Evolutionary conservation across 768 basidiomycete species (phyloP).

Genomic region (Agaricus blazei): DNA sequence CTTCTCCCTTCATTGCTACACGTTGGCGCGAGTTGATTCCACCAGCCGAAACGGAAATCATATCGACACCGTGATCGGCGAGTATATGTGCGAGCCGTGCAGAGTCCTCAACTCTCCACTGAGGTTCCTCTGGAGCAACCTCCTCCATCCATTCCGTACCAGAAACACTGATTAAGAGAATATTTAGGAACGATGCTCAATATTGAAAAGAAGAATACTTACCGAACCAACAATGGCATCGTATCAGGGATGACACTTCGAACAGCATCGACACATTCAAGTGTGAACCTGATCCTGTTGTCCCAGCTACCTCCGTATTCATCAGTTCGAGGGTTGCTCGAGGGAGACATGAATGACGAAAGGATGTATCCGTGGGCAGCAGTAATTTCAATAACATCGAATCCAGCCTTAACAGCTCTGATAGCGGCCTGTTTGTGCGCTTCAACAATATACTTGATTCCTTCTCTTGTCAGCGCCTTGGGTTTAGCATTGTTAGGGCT

Average conservation of each 20-base stretch:
- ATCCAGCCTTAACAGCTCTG: constrained; percentile 51
- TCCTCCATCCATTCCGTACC: constrained; percentile 73
- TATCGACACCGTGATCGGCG: constrained; percentile 60
- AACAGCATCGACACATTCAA: constrained; percentile 61
- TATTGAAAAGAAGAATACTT: constrained; percentile 2
- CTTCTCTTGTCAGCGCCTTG: constrained; percentile 47
- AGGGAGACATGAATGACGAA: constrained; percentile 52
- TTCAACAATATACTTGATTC: constrained; percentile 50
- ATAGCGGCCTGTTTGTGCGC: constrained; percentile 49
- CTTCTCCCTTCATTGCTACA: constrained; percentile 21
- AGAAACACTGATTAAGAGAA: constrained; percentile 38
- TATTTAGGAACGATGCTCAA: too few relatives aligned
- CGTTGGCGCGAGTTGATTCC: constrained; percentile 46
- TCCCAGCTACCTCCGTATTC: constrained; percentile 69
- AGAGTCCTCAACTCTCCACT: constrained; percentile 69
- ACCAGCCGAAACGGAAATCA: constrained; percentile 68
- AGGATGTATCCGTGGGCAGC: constrained; percentile 60
- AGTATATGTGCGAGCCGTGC: constrained; percentile 54
- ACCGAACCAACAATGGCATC: constrained; percentile 73
- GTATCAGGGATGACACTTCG: constrained; percentile 50
- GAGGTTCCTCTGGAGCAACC: constrained; percentile 48
- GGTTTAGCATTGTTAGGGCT: constrained; percentile 41
- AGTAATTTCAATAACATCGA: constrained; percentile 62
- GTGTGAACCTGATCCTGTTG: constrained; percentile 58
- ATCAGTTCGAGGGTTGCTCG: constrained; percentile 58